These are phyloP conservation scores for Pichia sp. DNA, from an alignment of 1,139 yeast species.

Conservation along the genomic window DNA sequence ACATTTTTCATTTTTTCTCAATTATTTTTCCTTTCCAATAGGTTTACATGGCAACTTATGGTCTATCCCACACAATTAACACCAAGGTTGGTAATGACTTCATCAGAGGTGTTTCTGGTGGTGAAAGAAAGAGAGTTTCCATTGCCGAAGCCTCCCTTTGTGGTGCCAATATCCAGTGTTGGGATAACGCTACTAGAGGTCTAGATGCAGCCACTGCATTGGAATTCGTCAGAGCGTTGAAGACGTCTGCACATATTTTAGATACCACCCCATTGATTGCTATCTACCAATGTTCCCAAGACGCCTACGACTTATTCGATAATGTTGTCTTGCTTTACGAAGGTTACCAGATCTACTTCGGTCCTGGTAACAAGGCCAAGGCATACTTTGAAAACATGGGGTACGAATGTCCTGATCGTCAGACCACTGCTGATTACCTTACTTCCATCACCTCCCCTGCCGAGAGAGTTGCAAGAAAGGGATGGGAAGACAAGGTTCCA, in stretches of 20 bases:
- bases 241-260: not conserved
- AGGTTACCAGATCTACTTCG: conserved; percentile 77
- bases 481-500: conserved; percentile 40
- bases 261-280: not conserved
- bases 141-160: not conserved
- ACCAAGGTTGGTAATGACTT: not conserved
- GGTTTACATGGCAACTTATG: not conserved
- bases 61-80: not conserved
- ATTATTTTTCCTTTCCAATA: not conserved
- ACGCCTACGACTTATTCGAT: conserved; percentile 72
- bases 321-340: conserved; percentile 73
- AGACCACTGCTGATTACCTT: conserved; percentile 78
- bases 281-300: conserved; percentile 42
- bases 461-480: conserved; percentile 55
- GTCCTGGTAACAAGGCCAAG: conserved; percentile 57
- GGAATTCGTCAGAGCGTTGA: not conserved
- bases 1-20: not conserved
- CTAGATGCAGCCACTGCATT: not conserved
- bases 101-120: not conserved
- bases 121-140: not conserved
- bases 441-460: conserved; percentile 73
- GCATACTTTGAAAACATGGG: conserved; percentile 65
- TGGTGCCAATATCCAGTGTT: not conserved
- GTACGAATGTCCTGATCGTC: conserved; percentile 69
- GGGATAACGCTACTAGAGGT: not conserved